phyloP scores from a whole-genome alignment of 2,329 filamentous ascomycete genomes.

The Colletotrichum endophyticum region DNA sequence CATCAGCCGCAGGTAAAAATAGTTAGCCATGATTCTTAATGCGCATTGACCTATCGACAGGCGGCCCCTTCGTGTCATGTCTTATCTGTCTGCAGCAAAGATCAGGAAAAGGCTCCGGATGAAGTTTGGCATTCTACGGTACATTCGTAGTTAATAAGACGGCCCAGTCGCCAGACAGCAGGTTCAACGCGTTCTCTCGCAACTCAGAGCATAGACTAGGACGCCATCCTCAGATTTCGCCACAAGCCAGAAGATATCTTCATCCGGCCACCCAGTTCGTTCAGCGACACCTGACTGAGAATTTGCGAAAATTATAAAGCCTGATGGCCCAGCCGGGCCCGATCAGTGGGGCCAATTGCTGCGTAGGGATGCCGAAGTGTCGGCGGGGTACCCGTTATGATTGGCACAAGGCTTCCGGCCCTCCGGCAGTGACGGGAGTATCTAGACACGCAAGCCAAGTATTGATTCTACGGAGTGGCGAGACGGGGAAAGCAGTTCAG shows the following conservation, averaged over 20 bases:
- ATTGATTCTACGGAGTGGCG: background rate
- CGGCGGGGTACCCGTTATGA: background rate
- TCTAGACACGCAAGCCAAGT: background rate
- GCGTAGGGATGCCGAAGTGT: background rate
- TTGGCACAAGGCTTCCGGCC: background rate
- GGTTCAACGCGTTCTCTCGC: fast-evolving
- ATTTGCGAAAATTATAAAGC: background rate
- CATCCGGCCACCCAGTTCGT: background rate
- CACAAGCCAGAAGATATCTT: background rate
- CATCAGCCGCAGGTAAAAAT: background rate
- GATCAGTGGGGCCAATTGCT: background rate
- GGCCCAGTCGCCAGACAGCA: background rate
- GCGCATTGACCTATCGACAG: background rate
- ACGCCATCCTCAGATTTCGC: fast-evolving
- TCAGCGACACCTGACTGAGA: background rate
- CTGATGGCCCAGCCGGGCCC: background rate
- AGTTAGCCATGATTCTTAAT: background rate
- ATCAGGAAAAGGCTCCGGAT: background rate
- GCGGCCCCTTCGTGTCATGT: fast-evolving
- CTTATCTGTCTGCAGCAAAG: background rate
- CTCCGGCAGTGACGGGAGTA: background rate
- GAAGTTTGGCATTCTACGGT: background rate
- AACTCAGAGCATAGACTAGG: background rate
- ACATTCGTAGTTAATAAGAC: background rate
- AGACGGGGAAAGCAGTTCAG: background rate